A percentile compares a stretch with the other conserved stretches of the same genome.
phyloP scores from a whole-genome alignment of 129 eudicot species.

The Pittosporum tobira region DNA sequence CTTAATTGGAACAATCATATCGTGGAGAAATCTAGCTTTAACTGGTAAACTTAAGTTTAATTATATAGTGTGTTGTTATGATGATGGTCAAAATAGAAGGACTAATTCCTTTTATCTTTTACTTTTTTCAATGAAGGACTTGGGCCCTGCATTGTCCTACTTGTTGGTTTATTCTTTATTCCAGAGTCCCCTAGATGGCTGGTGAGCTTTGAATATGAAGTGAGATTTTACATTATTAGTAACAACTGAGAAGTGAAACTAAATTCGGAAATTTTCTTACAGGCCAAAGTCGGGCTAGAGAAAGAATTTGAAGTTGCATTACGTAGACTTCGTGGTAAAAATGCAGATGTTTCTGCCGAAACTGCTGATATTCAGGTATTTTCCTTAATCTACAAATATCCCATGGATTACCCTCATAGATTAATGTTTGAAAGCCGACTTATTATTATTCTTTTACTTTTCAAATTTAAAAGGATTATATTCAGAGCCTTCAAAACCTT shows the following conservation, averaged over 20 bases:
- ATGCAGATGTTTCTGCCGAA: conserved; percentile 60
- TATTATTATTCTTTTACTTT: neutral
- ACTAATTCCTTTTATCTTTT: too few species aligned
- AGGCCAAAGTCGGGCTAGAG: conserved; percentile 66
- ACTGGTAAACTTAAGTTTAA: conserved; percentile 30
- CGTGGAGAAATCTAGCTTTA: conserved; percentile 68
- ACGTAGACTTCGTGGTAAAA: conserved; percentile 56
- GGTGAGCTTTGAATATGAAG: conserved; percentile 27
- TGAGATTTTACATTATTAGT: neutral
- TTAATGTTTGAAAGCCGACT: neutral
- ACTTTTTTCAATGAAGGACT: conserved; percentile 41
- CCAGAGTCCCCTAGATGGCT: conserved; percentile 98
- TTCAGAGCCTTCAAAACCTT: conserved; percentile 38
- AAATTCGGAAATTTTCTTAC: conserved; percentile 1
- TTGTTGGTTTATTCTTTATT: conserved; percentile 65
- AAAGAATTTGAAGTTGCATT: conserved; percentile 46
- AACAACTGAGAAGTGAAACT: neutral
- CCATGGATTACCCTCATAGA: neutral
- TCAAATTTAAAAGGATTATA: conserved; percentile 26
- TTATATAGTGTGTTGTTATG: too few species aligned
- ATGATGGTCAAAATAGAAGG: too few species aligned
- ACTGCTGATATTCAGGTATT: conserved; percentile 63
- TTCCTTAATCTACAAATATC: neutral
- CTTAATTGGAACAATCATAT: conserved; percentile 52
- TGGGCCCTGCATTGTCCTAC: conserved; percentile 47